Base-by-base conservation (phyloP, 805 yeast genomes). In the Pachysolen tannophilus region DNA sequence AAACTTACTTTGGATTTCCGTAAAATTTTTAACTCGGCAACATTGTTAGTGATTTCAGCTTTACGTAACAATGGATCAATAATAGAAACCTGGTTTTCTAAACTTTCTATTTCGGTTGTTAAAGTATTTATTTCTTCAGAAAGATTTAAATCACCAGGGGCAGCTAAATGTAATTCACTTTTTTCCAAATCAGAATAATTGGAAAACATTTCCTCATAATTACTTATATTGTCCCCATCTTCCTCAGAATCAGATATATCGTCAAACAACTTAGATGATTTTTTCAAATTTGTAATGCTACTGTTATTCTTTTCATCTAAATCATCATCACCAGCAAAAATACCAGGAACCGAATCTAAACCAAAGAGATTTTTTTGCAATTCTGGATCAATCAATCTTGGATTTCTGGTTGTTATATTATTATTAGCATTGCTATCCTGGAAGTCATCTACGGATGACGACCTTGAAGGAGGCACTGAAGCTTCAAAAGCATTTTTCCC, bases 1-100 rank as follows among this genome's bases (percentile, higher is more conserved):
- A 86, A 64, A 38, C 85, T 75, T 11, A 68, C 45, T 32, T 73
- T 72, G 0, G 96, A 86, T 47, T 79, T 82, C 33, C 61, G 63
- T 43, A 90, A 57, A 30, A 87, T 67, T 38, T 78, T 70, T 32
- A 82, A 58, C 49, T 87, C 92, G 4, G 75, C 67, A 5, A 70
- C 57, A 51, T 83, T 83, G 52, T 85, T 82, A 0, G 94, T 85
- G 21, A 90, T 60, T 47, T 85, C 94, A 0, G 97, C 95, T 50
- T 90, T 90, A 30, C 67, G 63, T 26, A 85, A 54, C 30, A 90
- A 61, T 5, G 90, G 80, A 10, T 69, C 73, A 26, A 90, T 55
- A 17, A 88, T 72, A 4, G 64, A 63, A 27, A 74, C 59, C 50
- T 88, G 95, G 38, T 72, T 71, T 25, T 67, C 63, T 18, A 83